Evolutionary conservation across 176 grass and related monocot genomes (phyloP).

Genomic region (Aegilops tauschii): DNA sequence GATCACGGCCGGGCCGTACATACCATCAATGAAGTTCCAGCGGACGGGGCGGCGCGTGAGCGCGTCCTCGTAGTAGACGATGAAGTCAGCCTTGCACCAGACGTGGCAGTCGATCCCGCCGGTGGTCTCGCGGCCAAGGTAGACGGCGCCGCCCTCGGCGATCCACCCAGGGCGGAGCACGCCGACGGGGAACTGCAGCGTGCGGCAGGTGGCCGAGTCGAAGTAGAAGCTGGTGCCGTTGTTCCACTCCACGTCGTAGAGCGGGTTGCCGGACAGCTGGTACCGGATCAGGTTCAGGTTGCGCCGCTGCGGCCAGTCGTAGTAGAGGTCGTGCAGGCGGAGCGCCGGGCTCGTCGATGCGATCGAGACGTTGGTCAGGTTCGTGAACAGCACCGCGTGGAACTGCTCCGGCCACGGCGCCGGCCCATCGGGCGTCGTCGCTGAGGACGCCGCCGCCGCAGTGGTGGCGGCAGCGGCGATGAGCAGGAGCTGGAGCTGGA

Average conservation of each 20-base stretch:
- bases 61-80: constrained; percentile 73
- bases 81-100: constrained; percentile 64
- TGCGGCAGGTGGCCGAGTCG: constrained; percentile 52
- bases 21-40: constrained; percentile 70
- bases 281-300: constrained; percentile 66
- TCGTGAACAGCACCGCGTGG: constrained; percentile 65
- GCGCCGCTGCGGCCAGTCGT: constrained; percentile 74
- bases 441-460: background rate
- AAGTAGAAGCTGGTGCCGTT: constrained; percentile 84
- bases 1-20: background rate
- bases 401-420: constrained; percentile 71
- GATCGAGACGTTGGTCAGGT: constrained; percentile 41
- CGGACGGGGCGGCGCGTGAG: constrained; percentile 56
- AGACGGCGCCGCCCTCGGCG: constrained; percentile 38
- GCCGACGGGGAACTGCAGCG: constrained; percentile 53
- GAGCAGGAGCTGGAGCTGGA: background rate
- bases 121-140: constrained; percentile 37
- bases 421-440: background rate
- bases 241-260: constrained; percentile 84
- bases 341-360: constrained; percentile 41
- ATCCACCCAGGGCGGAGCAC: constrained; percentile 76
- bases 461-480: background rate
- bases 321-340: constrained; percentile 47
- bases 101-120: constrained; percentile 65
- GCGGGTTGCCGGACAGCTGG: constrained; percentile 48